phyloP scores from a whole-genome alignment of 2,329 filamentous ascomycete species.

The Aspergillus uvarum region DNA sequence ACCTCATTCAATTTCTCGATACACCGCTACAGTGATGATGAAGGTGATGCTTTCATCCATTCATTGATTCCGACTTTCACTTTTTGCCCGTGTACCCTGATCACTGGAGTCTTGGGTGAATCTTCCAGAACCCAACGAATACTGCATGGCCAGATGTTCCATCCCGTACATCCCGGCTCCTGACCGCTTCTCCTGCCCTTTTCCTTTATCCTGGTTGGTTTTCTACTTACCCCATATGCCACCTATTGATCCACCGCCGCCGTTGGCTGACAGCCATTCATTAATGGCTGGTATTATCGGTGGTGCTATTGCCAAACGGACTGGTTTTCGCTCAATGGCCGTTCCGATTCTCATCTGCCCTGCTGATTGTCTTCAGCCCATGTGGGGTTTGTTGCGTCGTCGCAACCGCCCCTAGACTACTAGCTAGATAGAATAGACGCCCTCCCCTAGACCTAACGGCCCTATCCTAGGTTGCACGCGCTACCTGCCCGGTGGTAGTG shows the following conservation, averaged over 20 bases:
- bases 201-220: conserved; percentile 3
- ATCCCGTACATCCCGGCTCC: conserved; percentile 3
- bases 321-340: not conserved
- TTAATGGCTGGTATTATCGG: conserved; percentile 9
- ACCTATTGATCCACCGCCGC: conserved; percentile 11
- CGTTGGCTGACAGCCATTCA: conserved; percentile 8
- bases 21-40: conserved; percentile 9
- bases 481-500: not conserved
- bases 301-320: conserved; percentile 6
- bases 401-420: not conserved
- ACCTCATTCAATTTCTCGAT: not conserved
- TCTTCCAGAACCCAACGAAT: conserved; percentile 5
- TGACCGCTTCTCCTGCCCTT: conserved; percentile 19
- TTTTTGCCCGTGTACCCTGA: not conserved
- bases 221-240: not conserved
- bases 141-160: not conserved
- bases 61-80: too few relatives aligned
- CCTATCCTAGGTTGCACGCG: not conserved
- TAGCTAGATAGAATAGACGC: not conserved
- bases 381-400: not conserved
- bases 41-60: not conserved
- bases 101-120: not conserved
- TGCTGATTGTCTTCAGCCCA: conserved; percentile 2
- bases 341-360: not conserved
- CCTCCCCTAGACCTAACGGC: conserved; percentile 1